Percentiles rank a stretch among this genome's conserved stretches.
phyloP scores from a whole-genome alignment of 2,329 filamentous ascomycete genomes.

The Microsporum ferrugineum region DNA sequence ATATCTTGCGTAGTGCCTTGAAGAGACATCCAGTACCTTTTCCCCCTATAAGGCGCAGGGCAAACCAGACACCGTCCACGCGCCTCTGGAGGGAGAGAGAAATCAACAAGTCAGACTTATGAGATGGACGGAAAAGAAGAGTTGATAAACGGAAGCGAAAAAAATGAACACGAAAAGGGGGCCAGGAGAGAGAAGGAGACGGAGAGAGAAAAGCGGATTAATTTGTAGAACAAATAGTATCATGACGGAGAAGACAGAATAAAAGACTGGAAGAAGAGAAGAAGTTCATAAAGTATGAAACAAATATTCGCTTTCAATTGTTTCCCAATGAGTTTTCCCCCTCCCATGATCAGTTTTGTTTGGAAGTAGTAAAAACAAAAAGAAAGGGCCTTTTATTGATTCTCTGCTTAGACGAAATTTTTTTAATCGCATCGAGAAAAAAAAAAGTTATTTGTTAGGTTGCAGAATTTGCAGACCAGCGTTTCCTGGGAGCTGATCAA shows the following conservation, averaged over 20 bases:
- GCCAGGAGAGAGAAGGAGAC: neutral
- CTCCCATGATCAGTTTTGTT: neutral
- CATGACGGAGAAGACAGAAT: neutral
- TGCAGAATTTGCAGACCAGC: neutral
- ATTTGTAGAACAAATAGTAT: neutral
- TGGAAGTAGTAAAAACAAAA: neutral
- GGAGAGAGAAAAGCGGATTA: neutral
- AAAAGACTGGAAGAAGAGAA: neutral
- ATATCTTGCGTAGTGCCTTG: neutral
- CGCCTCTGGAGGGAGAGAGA: neutral
- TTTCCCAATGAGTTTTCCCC: neutral
- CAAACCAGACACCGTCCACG: neutral
- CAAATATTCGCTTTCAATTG: neutral
- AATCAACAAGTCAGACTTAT: neutral
- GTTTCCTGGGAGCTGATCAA: neutral
- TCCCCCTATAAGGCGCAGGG: neutral
- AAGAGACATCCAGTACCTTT: neutral
- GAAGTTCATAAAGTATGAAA: neutral
- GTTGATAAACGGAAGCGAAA: neutral
- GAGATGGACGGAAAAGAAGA: neutral
- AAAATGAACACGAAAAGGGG: neutral
- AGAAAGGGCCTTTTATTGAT: neutral
- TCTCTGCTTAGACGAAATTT: conserved; percentile 2
- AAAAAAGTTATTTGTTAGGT: conserved; percentile 3
- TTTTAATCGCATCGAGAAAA: neutral